Conservation (phyloP, 331 rosid species). For the Pyracantha coccinea region DNA sequence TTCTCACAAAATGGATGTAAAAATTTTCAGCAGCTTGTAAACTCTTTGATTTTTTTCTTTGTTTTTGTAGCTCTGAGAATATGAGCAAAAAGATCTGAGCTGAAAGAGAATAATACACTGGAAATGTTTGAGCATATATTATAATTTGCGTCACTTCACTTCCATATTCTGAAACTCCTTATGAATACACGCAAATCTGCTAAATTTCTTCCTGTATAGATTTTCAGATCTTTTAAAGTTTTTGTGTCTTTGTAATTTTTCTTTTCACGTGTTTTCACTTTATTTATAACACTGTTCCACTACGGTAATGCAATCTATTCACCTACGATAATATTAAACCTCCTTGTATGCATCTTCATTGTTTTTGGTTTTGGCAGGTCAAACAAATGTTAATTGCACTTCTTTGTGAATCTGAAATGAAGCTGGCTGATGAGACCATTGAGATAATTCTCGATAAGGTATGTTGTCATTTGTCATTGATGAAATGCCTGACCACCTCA, state of each 20-base stretch:
- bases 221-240: background rate
- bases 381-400: conserved; percentile 86
- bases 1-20: background rate
- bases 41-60: background rate
- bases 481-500: too few species aligned
- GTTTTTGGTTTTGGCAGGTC: conserved; percentile 47
- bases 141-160: too few species aligned
- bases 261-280: background rate
- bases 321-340: background rate
- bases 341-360: background rate
- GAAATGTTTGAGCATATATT: background rate
- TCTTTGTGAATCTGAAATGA: conserved; percentile 77
- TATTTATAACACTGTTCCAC: background rate
- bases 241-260: background rate
- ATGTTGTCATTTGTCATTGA: background rate
- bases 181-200: too few species aligned
- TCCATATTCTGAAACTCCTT: background rate
- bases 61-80: background rate
- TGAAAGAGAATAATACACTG: too few species aligned
- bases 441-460: conserved; percentile 81
- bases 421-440: conserved; percentile 70
- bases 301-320: background rate
- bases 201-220: background rate
- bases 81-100: background rate
- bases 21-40: too few species aligned